Percentiles rank a stretch among this genome's conserved stretches.
Evolutionary conservation across 257 asterid species (phyloP).

Genomic region (Ballota nigra): DNA sequence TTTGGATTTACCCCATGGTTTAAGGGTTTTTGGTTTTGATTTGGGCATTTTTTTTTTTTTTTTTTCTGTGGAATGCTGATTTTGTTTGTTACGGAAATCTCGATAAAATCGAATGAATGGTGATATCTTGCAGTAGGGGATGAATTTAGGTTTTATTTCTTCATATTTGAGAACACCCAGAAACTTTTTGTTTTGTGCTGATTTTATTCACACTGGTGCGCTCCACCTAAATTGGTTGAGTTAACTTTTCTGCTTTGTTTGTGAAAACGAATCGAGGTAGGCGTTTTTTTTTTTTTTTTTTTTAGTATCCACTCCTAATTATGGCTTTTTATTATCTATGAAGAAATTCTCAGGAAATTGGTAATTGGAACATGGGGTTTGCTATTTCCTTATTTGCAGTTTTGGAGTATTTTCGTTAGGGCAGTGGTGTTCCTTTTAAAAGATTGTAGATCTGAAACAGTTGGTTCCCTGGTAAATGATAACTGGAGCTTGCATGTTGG

Average conservation of each 20-base stretch:
- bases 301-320: neutral
- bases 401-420: neutral
- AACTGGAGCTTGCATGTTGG: too few relatives aligned
- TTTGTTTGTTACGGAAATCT: neutral
- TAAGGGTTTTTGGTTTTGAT: conserved; percentile 6
- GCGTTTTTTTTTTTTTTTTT: neutral
- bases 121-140: neutral
- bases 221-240: neutral
- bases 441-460: neutral
- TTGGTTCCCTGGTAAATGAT: neutral
- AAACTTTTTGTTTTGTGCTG: neutral
- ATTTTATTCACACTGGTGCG: neutral
- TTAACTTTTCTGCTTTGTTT: neutral
- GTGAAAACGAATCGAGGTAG: neutral
- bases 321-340: neutral
- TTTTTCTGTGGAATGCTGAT: neutral
- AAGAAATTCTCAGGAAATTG: neutral
- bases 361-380: neutral
- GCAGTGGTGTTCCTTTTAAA: neutral
- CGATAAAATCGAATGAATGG: neutral
- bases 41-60: neutral
- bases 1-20: neutral
- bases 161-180: neutral
- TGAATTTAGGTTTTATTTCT: neutral
- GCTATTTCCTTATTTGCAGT: neutral